Evolutionary conservation across 768 basidiomycete species (phyloP).

Genomic region (Obba rivulosa): DNA sequence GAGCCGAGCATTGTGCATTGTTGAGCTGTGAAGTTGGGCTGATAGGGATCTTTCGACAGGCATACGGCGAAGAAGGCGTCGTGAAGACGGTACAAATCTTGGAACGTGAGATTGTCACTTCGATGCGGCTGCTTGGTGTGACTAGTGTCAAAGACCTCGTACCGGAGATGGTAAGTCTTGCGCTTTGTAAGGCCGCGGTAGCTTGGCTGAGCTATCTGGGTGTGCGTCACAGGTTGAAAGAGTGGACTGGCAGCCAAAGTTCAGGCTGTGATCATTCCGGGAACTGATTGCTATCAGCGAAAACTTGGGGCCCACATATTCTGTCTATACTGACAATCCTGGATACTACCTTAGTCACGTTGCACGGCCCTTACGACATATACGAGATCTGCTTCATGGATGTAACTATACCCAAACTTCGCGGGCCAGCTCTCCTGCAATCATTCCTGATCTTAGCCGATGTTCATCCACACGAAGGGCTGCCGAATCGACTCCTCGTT

Average conservation of each 20-base stretch:
- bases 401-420: too few relatives aligned
- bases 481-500: too few relatives aligned
- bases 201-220: not conserved
- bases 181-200: not conserved
- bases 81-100: constrained; percentile 61
- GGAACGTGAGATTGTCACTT: constrained; percentile 69
- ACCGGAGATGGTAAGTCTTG: constrained; percentile 67
- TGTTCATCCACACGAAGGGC: too few relatives aligned
- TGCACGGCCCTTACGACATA: too few relatives aligned
- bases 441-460: too few relatives aligned
- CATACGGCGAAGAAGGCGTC: constrained; percentile 71
- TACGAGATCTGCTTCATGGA: too few relatives aligned
- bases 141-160: constrained; percentile 56
- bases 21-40: not conserved
- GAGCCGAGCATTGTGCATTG: constrained; percentile 9
- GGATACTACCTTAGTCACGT: too few relatives aligned
- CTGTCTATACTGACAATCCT: too few relatives aligned
- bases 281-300: too few relatives aligned
- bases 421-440: too few relatives aligned
- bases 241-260: constrained; percentile 66
- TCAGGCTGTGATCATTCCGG: too few relatives aligned
- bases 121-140: constrained; percentile 75
- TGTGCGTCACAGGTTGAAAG: constrained; percentile 31
- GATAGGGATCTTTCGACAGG: constrained; percentile 37
- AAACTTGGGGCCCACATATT: too few relatives aligned